A percentile compares a stretch with the other conserved stretches of the same genome.
Conservation (phyloP, 106 monocot species). For the Platanthera zijinensis region DNA sequence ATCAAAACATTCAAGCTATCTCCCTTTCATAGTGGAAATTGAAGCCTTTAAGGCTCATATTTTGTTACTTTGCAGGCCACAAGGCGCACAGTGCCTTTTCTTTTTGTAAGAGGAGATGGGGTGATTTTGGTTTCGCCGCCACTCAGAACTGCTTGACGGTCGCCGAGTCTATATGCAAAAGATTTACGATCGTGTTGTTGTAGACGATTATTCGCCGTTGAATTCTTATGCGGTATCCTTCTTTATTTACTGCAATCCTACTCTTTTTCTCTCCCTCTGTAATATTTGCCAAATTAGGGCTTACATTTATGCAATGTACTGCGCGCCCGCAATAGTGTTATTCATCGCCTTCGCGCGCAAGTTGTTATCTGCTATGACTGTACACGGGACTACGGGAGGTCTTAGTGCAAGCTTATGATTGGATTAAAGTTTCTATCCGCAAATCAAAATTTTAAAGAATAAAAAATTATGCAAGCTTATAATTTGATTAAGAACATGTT, state of each 20-base stretch:
- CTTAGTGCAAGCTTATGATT: too few species aligned
- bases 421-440: too few species aligned
- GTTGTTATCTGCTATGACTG: too few species aligned
- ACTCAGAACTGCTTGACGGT: slow-evolving; percentile 46
- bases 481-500: too few species aligned
- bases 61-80: slow-evolving; percentile 43
- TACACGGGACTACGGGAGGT: too few species aligned
- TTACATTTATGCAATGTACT: too few species aligned
- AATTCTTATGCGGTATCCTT: neutral
- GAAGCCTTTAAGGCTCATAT: too few species aligned
- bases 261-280: neutral
- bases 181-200: neutral
- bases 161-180: neutral
- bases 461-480: too few species aligned
- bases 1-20: neutral
- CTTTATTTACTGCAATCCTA: neutral
- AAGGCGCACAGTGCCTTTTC: slow-evolving; percentile 59
- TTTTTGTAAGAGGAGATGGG: slow-evolving; percentile 80
- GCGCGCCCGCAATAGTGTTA: too few species aligned
- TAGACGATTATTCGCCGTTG: neutral
- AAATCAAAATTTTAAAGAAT: too few species aligned
- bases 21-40: too few species aligned
- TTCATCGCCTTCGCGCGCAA: too few species aligned
- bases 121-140: slow-evolving; percentile 84
- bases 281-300: neutral